Conservation (phyloP, 208 protist species). For the Acanthamoeba healyi region DNA sequence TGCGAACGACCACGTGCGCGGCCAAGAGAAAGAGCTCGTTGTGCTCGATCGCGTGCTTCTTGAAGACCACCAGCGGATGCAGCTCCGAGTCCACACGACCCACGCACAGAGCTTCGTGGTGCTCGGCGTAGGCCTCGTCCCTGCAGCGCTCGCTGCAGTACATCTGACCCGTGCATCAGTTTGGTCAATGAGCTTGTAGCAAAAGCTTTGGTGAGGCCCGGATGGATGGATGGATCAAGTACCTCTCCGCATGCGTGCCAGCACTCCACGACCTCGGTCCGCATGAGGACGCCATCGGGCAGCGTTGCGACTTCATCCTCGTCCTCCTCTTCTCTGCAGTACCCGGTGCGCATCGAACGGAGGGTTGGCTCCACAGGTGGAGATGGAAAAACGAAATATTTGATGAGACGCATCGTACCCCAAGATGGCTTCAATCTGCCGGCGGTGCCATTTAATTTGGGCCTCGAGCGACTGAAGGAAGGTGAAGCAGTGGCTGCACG, state of each 20-base stretch:
- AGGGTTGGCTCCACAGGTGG: too few species aligned
- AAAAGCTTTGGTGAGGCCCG: not conserved
- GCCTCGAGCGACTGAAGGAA: slow-evolving; percentile 21
- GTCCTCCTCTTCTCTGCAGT: not conserved
- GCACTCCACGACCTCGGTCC: not conserved
- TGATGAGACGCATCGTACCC: too few species aligned
- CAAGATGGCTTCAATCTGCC: not conserved
- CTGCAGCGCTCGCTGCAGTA: slow-evolving; percentile 29
- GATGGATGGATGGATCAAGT: not conserved
- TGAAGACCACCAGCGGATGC: slow-evolving; percentile 25
- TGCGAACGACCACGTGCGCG: not conserved
- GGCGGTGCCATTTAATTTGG: slow-evolving; percentile 7
- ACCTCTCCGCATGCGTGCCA: slow-evolving; percentile 31
- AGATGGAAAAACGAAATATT: too few species aligned
- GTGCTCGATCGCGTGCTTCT: slow-evolving; percentile 12
- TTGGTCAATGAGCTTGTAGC: too few species aligned
- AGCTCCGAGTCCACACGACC: slow-evolving; percentile 15
- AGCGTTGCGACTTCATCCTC: slow-evolving; percentile 10
- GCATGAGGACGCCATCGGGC: slow-evolving; percentile 16
- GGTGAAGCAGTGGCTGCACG: slow-evolving; percentile 20
- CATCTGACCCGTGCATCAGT: too few species aligned
- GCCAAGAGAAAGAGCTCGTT: slow-evolving; percentile 41
- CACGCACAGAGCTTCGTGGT: slow-evolving; percentile 30
- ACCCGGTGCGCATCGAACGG: too few species aligned
- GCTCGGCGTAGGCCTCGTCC: slow-evolving; percentile 21